These are phyloP conservation scores for Panus rudis DNA, from an alignment of 768 basidiomycete genomes.

Conservation along the genomic window DNA sequence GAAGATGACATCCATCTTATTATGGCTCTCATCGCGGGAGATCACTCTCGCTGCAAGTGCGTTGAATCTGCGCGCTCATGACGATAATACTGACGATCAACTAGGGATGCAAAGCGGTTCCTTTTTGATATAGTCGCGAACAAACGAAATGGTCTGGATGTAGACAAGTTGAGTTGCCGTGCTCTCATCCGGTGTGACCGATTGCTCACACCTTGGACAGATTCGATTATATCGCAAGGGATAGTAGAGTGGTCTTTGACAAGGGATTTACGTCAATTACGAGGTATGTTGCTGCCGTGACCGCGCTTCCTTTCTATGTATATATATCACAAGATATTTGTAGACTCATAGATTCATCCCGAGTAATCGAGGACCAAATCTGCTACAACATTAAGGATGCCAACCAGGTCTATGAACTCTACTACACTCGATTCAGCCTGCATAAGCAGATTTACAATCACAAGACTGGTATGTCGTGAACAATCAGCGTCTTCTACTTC, in stretches of 20 bases:
- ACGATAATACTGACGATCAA: no score
- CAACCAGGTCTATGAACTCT: conserved; percentile 69
- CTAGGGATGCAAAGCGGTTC: conserved; percentile 63
- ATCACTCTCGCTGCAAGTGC: conserved; percentile 43
- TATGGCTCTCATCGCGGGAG: conserved; percentile 74
- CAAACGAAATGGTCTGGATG: conserved; percentile 74
- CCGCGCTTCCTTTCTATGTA: background rate
- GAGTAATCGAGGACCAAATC: conserved; percentile 68
- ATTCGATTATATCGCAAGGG: conserved; percentile 77
- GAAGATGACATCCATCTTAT: conserved; percentile 50
- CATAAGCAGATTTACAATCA: conserved; percentile 82
- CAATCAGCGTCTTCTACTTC: background rate
- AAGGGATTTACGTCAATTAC: conserved; percentile 25
- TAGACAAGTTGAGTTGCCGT: conserved; percentile 58
- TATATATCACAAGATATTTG: background rate
- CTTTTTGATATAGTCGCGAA: conserved; percentile 85
- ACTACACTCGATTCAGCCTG: conserved; percentile 66
- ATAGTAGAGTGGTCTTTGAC: conserved; percentile 58
- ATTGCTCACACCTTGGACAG: conserved; percentile 27
- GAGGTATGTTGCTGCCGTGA: no score
- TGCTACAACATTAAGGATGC: conserved; percentile 81
- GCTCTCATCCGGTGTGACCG: background rate
- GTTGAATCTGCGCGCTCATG: conserved; percentile 15
- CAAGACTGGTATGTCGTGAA: conserved; percentile 49
- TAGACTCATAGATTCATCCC: conserved; percentile 67